phyloP scores from a whole-genome alignment of 2,329 filamentous ascomycete genomes.

The Aspergillus fumigatiaffinis region DNA sequence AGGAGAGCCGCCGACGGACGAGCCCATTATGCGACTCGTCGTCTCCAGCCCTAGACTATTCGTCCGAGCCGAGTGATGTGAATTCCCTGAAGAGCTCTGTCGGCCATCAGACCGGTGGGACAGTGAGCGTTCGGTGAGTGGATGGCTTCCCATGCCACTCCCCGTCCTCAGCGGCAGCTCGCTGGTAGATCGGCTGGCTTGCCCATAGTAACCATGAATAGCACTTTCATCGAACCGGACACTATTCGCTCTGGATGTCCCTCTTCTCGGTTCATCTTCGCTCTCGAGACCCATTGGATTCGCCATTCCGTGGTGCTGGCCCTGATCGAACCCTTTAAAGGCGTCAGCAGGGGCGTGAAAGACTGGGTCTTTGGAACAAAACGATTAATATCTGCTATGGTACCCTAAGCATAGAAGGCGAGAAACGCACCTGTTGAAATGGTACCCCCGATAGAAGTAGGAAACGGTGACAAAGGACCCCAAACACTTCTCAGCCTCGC shows the following conservation, averaged over 20 bases:
- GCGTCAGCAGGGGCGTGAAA: constrained; percentile 77
- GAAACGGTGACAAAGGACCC: constrained; percentile 80
- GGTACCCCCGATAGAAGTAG: constrained; percentile 75
- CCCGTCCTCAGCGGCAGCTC: constrained; percentile 77
- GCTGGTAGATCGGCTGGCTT: constrained; percentile 74
- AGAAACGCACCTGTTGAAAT: constrained; percentile 72
- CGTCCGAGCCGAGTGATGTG: constrained; percentile 69
- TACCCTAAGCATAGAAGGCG: neutral
- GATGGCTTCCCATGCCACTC: constrained; percentile 72
- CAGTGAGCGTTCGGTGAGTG: constrained; percentile 82
- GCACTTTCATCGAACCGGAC: constrained; percentile 97
- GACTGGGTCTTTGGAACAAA: constrained; percentile 60
- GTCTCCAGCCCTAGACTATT: constrained; percentile 81
- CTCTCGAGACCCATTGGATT: constrained; percentile 79
- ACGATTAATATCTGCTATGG: neutral
- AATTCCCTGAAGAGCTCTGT: constrained; percentile 89
- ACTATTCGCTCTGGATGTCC: constrained; percentile 89
- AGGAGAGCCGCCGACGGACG: constrained; percentile 64
- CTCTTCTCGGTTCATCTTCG: constrained; percentile 80
- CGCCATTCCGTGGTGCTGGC: constrained; percentile 74
- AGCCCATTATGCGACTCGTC: constrained; percentile 60
- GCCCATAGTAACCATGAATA: constrained; percentile 83
- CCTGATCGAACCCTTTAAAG: constrained; percentile 82
- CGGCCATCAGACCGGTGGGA: constrained; percentile 96
- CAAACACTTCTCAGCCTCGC: constrained; percentile 76